These are phyloP conservation scores for Beverwykella pulmonaria DNA, from an alignment of 495 filamentous ascomycete species.

Conservation along the genomic window DNA sequence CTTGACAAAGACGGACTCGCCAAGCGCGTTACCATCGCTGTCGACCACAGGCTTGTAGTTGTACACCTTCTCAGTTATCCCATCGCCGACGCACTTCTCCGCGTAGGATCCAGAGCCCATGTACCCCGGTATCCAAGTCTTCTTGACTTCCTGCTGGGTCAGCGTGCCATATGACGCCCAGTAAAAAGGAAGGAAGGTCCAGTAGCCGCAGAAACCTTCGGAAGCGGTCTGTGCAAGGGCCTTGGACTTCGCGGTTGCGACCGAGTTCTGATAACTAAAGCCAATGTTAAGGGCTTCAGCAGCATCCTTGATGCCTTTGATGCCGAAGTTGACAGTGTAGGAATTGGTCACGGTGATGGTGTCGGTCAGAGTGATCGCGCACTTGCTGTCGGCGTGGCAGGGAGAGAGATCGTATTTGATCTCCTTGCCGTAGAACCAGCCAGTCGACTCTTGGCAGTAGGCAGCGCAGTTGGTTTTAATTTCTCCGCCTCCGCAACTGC, in stretches of 20 bases:
- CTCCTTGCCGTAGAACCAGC: not conserved
- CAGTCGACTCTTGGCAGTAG: conserved; percentile 2
- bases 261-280: not conserved
- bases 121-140: not conserved
- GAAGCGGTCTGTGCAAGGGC: not conserved
- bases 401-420: not conserved
- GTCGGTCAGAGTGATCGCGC: not conserved
- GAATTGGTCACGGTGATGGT: not conserved
- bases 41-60: conserved; percentile 1
- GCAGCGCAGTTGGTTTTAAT: not conserved
- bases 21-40: not conserved
- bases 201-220: conserved; percentile 3
- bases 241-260: not conserved
- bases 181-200: not conserved
- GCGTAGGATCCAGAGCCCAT: not conserved
- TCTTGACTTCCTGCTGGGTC: not conserved
- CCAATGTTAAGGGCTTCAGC: not conserved
- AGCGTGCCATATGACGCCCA: not conserved
- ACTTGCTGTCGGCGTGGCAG: conserved; percentile 1
- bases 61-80: not conserved
- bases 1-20: not conserved
- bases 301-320: not conserved
- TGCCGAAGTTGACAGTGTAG: not conserved
- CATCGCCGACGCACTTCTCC: not conserved
- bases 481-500: not conserved